Conservation (phyloP, 169 alveolate genomes). For the Plasmodium ovale region DNA sequence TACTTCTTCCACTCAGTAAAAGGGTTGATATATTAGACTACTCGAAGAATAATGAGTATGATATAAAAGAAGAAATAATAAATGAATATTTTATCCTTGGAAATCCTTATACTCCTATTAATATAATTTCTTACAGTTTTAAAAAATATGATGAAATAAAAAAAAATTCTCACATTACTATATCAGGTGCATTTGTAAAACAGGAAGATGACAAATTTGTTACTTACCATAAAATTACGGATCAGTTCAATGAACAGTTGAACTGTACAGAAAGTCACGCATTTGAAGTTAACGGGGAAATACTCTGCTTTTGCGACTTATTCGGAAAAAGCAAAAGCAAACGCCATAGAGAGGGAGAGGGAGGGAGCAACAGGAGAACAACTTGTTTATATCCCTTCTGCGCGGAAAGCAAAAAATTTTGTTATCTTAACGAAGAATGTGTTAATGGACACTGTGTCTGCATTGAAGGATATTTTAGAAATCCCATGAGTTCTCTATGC, state of each 20-base stretch:
- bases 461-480: slow-evolving; percentile 66
- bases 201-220: slow-evolving; percentile 17
- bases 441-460: slow-evolving; percentile 68
- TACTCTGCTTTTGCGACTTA: slow-evolving; percentile 43
- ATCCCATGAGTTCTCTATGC: slow-evolving; percentile 74
- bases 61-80: slow-evolving; percentile 70
- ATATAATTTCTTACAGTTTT: slow-evolving; percentile 42
- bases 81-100: slow-evolving; percentile 72
- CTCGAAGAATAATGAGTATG: slow-evolving; percentile 59
- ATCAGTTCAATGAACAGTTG: background rate
- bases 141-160: slow-evolving; percentile 45
- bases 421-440: slow-evolving; percentile 65
- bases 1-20: slow-evolving; percentile 53
- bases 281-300: slow-evolving; percentile 36
- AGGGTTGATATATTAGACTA: slow-evolving; percentile 62
- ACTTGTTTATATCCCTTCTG: slow-evolving; percentile 70
- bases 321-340: background rate
- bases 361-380: background rate
- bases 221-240: slow-evolving; percentile 13
- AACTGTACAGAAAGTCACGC: slow-evolving; percentile 25
- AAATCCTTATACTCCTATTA: slow-evolving; percentile 70
- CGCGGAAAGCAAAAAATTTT: slow-evolving; percentile 41
- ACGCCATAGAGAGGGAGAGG: background rate
- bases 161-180: slow-evolving; percentile 36
- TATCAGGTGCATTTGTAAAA: slow-evolving; percentile 65